Conservation (phyloP, 129 eudicot genomes). For the Daucus carota region DH1_v3.0 NC_030383.2:3606001-3606500, state of each 20-base stretch:
- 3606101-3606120: neutral
- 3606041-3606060: neutral
- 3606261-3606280: slow-evolving; percentile 74
- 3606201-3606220: neutral
- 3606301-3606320: slow-evolving; percentile 28
- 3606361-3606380: slow-evolving; percentile 31
- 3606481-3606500: neutral
- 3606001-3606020: slow-evolving; percentile 56
- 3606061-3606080: neutral
- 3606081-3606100: neutral
- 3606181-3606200: neutral
- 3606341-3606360: slow-evolving; percentile 50
- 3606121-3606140: neutral
- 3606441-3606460: slow-evolving; percentile 82
- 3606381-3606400: slow-evolving; percentile 33
- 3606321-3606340: slow-evolving; percentile 49
- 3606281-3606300: slow-evolving; percentile 34
- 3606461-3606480: slow-evolving; percentile 27
- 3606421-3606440: slow-evolving; percentile 92
- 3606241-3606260: slow-evolving; percentile 80
- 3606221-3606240: slow-evolving; percentile 61
- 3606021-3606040: slow-evolving; percentile 57
- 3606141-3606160: neutral
- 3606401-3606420: slow-evolving; percentile 64
- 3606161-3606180: neutral